Evolutionary conservation across 495 filamentous ascomycete species (phyloP).

Genomic region (Arthonia radiata): DNA sequence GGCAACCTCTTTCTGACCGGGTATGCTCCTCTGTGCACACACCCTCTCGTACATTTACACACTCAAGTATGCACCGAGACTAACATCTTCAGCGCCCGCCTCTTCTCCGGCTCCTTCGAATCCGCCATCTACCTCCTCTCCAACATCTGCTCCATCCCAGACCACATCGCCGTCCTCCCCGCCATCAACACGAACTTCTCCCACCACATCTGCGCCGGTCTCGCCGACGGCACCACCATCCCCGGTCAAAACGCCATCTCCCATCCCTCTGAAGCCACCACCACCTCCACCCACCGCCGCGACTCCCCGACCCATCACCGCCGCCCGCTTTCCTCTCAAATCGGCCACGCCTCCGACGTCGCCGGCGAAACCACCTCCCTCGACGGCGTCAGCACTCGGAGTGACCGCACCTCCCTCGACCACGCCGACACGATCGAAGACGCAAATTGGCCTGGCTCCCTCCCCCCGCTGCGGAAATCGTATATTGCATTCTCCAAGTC

Average conservation of each 20-base stretch:
- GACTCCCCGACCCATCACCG: too few relatives aligned
- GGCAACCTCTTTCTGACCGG: slow-evolving; percentile 83
- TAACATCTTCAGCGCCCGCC: slow-evolving; percentile 9
- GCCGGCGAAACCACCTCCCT: slow-evolving; percentile 7
- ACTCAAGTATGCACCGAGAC: too few relatives aligned
- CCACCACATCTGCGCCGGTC: slow-evolving; percentile 70
- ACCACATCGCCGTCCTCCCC: slow-evolving; percentile 53
- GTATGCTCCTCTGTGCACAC: slow-evolving; percentile 57
- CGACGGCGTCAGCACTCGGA: too few relatives aligned
- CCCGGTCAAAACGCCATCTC: slow-evolving; percentile 82
- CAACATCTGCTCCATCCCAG: slow-evolving; percentile 55
- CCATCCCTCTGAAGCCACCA: slow-evolving; percentile 40
- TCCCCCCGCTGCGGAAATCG: slow-evolving; percentile 52
- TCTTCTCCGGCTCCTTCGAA: slow-evolving; percentile 17
- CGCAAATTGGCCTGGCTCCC: slow-evolving; percentile 64
- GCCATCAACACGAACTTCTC: slow-evolving; percentile 86
- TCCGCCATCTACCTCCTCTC: slow-evolving; percentile 19
- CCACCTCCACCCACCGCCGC: not conserved
- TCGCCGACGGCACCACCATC: slow-evolving; percentile 54
- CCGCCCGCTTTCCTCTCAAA: slow-evolving; percentile 3
- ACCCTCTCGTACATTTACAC: slow-evolving; percentile 67
- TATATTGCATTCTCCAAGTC: slow-evolving; percentile 61
- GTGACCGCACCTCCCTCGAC: too few relatives aligned
- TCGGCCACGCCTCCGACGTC: too few relatives aligned
- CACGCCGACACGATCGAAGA: slow-evolving; percentile 37